Conservation (phyloP, 768 basidiomycete species). For the Tulasnella sp. region DNA sequence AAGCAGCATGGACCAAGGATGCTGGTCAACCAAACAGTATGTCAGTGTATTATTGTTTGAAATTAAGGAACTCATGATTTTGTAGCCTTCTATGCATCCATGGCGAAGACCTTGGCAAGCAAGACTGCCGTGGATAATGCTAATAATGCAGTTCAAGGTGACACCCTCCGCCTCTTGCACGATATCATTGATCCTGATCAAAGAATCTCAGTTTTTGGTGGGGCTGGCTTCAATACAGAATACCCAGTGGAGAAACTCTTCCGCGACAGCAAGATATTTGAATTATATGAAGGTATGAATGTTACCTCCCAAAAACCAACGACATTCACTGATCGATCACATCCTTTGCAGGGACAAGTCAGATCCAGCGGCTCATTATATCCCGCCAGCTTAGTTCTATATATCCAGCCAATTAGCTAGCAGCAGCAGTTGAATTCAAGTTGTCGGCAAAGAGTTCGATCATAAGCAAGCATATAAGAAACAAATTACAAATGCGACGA, state of each 20-base stretch:
- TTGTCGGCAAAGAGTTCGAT: too few species aligned
- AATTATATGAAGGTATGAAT: slow-evolving; percentile 24
- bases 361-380: slow-evolving; percentile 29
- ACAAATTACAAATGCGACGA: too few species aligned
- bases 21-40: slow-evolving; percentile 25
- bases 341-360: slow-evolving; percentile 18
- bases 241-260: slow-evolving; percentile 30
- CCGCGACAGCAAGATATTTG: slow-evolving; percentile 26
- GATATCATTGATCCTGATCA: neutral
- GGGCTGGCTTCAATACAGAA: slow-evolving; percentile 27
- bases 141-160: slow-evolving; percentile 28
- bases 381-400: slow-evolving; percentile 23
- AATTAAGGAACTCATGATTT: neutral
- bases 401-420: too few species aligned
- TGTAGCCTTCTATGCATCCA: slow-evolving; percentile 29
- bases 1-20: slow-evolving; percentile 28
- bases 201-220: slow-evolving; percentile 16
- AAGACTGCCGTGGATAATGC: slow-evolving; percentile 28
- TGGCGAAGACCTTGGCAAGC: slow-evolving; percentile 29
- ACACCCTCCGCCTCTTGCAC: neutral
- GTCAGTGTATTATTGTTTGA: slow-evolving; percentile 3
- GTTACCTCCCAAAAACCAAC: neutral
- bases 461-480: too few species aligned
- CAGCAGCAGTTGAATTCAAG: too few species aligned
- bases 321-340: neutral